phyloP scores from a whole-genome alignment of 2,329 filamentous ascomycete species.

The Neopestalotiopsis sp. region DNA sequence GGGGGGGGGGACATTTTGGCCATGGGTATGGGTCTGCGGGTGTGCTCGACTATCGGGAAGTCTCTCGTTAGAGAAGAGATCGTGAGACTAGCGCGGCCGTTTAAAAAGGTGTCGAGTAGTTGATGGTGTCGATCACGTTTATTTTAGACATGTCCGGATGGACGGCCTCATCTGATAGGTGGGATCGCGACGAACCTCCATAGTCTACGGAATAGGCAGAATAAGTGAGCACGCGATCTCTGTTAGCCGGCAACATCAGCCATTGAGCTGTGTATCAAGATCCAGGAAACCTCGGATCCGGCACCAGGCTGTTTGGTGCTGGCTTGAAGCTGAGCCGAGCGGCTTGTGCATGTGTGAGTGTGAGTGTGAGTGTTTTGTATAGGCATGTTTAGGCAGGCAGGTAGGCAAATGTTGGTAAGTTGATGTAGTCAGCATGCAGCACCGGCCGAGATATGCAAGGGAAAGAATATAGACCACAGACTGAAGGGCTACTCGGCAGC shows the following conservation, averaged over 20 bases:
- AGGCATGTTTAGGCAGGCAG: not conserved
- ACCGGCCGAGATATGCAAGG: conserved; percentile 10
- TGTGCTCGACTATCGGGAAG: conserved; percentile 1
- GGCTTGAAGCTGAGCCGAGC: not conserved
- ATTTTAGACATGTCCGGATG: not conserved
- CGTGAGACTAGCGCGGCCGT: conserved; percentile 4
- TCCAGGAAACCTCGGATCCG: not conserved
- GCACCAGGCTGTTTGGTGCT: not conserved
- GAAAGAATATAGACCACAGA: not conserved
- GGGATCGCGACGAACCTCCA: conserved; percentile 5
- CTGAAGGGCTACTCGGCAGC: not conserved
- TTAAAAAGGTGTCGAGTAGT: not conserved
- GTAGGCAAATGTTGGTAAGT: not conserved
- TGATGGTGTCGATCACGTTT: conserved; percentile 11
- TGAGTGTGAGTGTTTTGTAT: not conserved
- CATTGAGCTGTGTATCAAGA: not conserved
- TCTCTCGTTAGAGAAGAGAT: not conserved
- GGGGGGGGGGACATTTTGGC: not conserved
- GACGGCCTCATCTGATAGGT: conserved; percentile 6
- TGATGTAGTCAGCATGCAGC: conserved; percentile 1
- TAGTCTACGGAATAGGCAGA: not conserved
- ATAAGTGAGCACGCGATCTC: conserved; percentile 7
- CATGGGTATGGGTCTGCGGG: not conserved
- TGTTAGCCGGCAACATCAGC: not conserved
- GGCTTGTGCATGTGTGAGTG: not conserved